Evolutionary conservation across 371 early-diverging fungal species (phyloP).

Genomic region (Rhizomucor miehei): DNA sequence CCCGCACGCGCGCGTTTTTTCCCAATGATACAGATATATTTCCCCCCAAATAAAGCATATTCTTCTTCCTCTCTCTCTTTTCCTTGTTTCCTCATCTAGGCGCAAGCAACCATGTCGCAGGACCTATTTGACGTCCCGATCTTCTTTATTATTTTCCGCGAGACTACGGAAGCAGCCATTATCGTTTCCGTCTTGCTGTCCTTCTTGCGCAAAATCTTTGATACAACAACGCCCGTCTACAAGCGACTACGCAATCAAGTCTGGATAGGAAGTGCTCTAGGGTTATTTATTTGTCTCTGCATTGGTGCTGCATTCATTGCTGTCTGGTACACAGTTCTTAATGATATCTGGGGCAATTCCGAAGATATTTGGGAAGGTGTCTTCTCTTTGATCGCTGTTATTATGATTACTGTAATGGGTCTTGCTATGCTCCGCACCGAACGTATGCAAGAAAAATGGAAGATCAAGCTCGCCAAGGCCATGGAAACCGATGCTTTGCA

Average conservation of each 20-base stretch:
- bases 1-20: too few species aligned
- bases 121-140: conserved; percentile 73
- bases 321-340: conserved; percentile 61
- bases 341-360: conserved; percentile 66
- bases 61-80: background rate
- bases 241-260: conserved; percentile 59
- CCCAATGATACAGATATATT: too few species aligned
- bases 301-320: conserved; percentile 74
- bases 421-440: conserved; percentile 69
- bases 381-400: conserved; percentile 65
- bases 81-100: background rate
- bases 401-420: conserved; percentile 72
- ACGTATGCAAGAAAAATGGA: conserved; percentile 71
- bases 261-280: conserved; percentile 63
- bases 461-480: conserved; percentile 52
- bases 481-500: conserved; percentile 33
- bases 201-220: conserved; percentile 62
- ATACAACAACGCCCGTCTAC: conserved; percentile 34
- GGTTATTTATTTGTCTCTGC: conserved; percentile 57
- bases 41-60: background rate
- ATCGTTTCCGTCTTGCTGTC: conserved; percentile 79
- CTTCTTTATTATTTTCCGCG: conserved; percentile 83
- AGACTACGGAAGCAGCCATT: conserved; percentile 81
- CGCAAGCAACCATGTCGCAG: conserved; percentile 13
- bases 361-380: conserved; percentile 82